These are phyloP conservation scores for Trichoderma pleuroti DNA, from an alignment of 2,329 filamentous ascomycete genomes.

Conservation along the genomic window DNA sequence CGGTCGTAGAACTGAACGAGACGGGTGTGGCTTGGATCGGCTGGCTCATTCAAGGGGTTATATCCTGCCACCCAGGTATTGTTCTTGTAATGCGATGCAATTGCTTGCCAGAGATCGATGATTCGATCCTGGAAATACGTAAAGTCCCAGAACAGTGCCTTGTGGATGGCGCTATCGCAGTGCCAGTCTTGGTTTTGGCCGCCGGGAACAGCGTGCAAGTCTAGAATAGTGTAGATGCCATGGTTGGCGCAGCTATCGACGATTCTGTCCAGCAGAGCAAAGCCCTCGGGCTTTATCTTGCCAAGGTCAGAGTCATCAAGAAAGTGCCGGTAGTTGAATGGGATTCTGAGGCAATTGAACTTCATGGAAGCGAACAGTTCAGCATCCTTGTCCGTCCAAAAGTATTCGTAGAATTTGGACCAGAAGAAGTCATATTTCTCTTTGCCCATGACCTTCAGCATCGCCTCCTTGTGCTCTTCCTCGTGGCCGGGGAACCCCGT, in stretches of 20 bases:
- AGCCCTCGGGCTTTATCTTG: neutral
- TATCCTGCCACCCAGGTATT: neutral
- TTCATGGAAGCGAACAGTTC: neutral
- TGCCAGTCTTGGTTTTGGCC: slow-evolving; percentile 1
- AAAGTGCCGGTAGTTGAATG: neutral
- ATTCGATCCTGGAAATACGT: neutral
- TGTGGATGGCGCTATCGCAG: neutral
- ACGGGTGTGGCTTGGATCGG: neutral
- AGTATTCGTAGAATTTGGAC: neutral
- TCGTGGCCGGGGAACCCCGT: neutral
- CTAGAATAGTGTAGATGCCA: neutral
- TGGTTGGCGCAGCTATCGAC: neutral
- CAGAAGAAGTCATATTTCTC: neutral
- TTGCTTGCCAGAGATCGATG: neutral
- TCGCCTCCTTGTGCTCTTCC: neutral
- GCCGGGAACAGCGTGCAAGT: neutral
- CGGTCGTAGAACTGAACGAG: neutral
- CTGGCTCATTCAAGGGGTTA: neutral
- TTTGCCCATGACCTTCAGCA: neutral
- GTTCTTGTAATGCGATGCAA: neutral
- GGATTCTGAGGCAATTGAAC: neutral
- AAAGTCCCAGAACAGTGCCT: neutral
- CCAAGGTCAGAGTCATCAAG: neutral
- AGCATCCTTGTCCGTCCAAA: neutral
- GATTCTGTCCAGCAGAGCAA: neutral